Evolutionary conservation across 2,329 filamentous ascomycete species (phyloP), one percentile per base, ranked within the genome.

Genomic region (Didymellaceae sp.): DNA sequence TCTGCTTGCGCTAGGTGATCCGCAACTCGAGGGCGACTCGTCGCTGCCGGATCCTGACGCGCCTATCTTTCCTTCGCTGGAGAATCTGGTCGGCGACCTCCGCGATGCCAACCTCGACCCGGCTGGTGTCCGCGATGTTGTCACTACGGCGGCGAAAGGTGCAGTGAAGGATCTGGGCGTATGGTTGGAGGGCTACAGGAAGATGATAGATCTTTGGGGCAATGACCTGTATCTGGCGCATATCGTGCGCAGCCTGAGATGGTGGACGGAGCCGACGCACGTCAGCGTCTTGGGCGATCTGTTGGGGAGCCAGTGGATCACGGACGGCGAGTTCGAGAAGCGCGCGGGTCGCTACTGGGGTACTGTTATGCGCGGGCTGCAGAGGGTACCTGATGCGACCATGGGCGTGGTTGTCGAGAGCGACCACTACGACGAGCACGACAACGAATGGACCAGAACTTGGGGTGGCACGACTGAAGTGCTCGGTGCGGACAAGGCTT

Each of bases 151-250:
- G 5, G 50, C 43, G 14, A 62, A 56, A 8, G 55, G 71, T 4
- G 51, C 68, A 11, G 49, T 45, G 1, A 55, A 87, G 49, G 91
- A 96, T 70, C 75, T 91, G 2, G 86, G 85, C 6, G 82, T 84
- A 59, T 80, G 86, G 14, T 60, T 92, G 40, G 79, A 86, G 59
- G 86, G 86, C 1, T 77, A 82, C 41, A 83, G 90, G 58, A 99
- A 99, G 76, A 82, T 84, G 14, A 73, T 99, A 61, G 94, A 99
- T 73, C 82, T 97, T 2, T 84, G 91, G 65, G 94, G 94, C 4
- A 99, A 99, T 74, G 94, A 99, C 74, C 90, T 86, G 67, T 99
- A 97, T 73, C 83, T 99, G 24, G 90, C 89, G 16, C 94, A 99
- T 72, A 91, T 97, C 51, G 97, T 95, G 74, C 84, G 90, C 13